phyloP scores from a whole-genome alignment of 306 rosid species.

The Amphicarpaea edgeworthii region DNA sequence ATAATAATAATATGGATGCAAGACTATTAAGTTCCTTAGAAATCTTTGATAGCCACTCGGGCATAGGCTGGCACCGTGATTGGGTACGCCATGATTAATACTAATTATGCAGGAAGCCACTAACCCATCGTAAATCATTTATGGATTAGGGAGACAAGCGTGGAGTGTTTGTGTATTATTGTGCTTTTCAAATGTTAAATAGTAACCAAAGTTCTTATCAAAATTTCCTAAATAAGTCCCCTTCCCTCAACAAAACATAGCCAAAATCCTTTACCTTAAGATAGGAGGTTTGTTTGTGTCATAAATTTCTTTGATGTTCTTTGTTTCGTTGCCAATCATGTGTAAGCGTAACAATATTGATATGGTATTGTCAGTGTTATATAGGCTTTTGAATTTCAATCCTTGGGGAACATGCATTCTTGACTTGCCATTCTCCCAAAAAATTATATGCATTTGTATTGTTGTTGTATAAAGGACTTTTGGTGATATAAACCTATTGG shows the following conservation, averaged over 20 bases:
- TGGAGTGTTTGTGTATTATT: background rate
- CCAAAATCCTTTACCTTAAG: background rate
- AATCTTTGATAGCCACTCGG: background rate
- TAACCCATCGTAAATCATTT: background rate
- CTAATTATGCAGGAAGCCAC: conserved; percentile 2
- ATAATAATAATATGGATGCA: background rate
- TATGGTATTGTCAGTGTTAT: background rate
- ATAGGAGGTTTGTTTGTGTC: no score
- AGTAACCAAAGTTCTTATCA: background rate
- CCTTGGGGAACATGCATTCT: no score
- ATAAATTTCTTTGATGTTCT: background rate
- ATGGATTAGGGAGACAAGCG: background rate
- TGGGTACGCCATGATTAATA: background rate
- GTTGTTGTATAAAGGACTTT: background rate
- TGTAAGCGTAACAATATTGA: background rate
- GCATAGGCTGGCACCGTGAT: background rate
- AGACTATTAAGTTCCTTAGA: background rate
- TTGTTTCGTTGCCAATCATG: background rate
- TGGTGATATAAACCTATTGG: background rate
- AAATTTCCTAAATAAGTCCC: background rate
- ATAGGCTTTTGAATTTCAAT: background rate
- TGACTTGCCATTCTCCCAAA: background rate
- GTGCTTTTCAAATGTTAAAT: background rate
- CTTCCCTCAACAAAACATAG: background rate
- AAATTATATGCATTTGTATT: conserved; percentile 9